phyloP scores from a whole-genome alignment of 345 rosid species.

The Syzygium grande region DNA sequence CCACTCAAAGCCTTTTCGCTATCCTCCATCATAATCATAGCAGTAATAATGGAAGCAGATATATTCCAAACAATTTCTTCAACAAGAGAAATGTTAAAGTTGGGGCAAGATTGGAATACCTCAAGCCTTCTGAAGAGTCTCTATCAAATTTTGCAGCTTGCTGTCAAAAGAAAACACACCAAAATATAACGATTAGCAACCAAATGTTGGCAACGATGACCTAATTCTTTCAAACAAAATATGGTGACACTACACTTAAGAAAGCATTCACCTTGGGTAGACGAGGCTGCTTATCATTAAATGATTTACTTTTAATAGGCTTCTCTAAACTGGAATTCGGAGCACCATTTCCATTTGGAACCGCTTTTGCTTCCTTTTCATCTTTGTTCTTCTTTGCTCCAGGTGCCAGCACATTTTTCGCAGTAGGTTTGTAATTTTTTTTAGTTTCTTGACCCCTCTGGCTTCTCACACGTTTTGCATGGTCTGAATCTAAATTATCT shows the following conservation, averaged over 20 bases:
- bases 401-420: neutral
- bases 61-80: neutral
- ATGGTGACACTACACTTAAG: neutral
- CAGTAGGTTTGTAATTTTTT: neutral
- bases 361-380: neutral
- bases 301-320: neutral
- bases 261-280: neutral
- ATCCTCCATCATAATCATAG: neutral
- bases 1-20: neutral
- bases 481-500: neutral
- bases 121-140: neutral
- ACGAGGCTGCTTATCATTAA: neutral
- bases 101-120: neutral
- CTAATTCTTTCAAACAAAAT: neutral
- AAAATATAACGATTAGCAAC: neutral
- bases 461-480: neutral
- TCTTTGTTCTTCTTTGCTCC: constrained; percentile 2
- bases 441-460: neutral
- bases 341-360: neutral
- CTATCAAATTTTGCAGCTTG: neutral
- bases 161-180: neutral
- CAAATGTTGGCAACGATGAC: neutral
- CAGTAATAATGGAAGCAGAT: neutral
- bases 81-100: neutral
- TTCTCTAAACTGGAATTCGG: neutral